Conservation (phyloP, 192 early-diverging fungal genomes). For the Gonapodya prolifera region DNA sequence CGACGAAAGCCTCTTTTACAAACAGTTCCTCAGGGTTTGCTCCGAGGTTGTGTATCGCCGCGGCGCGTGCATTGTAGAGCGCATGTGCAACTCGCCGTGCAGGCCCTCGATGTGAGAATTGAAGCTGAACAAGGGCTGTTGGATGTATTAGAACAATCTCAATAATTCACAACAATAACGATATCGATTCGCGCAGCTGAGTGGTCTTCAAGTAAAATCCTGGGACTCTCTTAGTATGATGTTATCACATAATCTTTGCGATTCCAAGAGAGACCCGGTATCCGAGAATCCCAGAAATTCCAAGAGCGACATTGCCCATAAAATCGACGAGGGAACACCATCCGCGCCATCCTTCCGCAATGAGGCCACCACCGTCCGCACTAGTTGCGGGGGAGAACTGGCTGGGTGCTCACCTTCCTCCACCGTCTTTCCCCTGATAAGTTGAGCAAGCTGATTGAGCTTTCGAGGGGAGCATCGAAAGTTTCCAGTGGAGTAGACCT, state of each 20-base stretch:
- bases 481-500: not conserved
- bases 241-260: no score
- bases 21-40: not conserved
- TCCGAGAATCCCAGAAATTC: no score
- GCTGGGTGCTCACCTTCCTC: not conserved
- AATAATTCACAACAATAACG: not conserved
- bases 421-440: not conserved
- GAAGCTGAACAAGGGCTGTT: not conserved
- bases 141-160: not conserved
- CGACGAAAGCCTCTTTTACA: not conserved
- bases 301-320: no score
- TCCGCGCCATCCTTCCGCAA: no score
- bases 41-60: not conserved
- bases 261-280: no score
- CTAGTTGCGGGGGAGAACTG: not conserved
- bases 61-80: not conserved
- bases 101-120: not conserved
- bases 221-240: no score
- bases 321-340: no score
- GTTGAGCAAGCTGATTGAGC: not conserved
- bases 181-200: no score
- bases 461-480: not conserved
- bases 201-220: no score
- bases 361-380: no score
- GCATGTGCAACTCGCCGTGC: not conserved